phyloP scores from a whole-genome alignment of 306 rosid species.

The Cicer bijugum region DNA sequence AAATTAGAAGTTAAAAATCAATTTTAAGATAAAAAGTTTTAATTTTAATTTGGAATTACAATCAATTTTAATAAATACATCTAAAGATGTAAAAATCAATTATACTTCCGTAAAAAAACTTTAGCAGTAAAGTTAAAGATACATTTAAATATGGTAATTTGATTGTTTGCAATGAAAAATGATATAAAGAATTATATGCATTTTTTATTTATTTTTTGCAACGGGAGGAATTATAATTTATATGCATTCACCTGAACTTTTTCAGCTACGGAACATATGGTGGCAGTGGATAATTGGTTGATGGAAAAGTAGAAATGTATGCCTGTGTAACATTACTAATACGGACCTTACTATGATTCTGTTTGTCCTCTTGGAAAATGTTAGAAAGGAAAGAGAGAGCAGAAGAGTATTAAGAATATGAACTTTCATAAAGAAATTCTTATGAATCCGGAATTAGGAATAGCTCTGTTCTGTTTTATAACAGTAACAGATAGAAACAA shows the following conservation, averaged over 20 bases:
- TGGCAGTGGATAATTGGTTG: background rate
- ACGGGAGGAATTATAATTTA: background rate
- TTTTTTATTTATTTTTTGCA: background rate
- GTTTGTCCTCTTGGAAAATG: constrained; percentile 38
- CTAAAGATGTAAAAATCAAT: too few species aligned
- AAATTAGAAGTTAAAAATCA: too few species aligned
- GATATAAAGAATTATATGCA: background rate
- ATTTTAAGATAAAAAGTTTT: too few species aligned
- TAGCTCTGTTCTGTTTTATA: background rate
- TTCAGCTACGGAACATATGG: background rate
- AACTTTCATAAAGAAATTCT: constrained; percentile 19
- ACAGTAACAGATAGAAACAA: background rate
- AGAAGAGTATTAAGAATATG: constrained; percentile 8
- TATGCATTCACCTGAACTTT: background rate
- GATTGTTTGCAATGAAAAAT: too few species aligned
- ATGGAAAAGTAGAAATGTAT: background rate
- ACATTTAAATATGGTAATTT: too few species aligned
- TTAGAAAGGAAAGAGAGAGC: background rate
- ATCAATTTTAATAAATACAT: too few species aligned
- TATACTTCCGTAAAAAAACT: too few species aligned
- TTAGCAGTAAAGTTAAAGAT: too few species aligned
- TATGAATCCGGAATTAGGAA: constrained; percentile 6
- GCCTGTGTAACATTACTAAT: background rate
- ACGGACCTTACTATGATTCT: background rate
- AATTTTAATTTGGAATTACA: too few species aligned